Conservation (phyloP, 345 rosid species). For the Firmiana major region DNA sequence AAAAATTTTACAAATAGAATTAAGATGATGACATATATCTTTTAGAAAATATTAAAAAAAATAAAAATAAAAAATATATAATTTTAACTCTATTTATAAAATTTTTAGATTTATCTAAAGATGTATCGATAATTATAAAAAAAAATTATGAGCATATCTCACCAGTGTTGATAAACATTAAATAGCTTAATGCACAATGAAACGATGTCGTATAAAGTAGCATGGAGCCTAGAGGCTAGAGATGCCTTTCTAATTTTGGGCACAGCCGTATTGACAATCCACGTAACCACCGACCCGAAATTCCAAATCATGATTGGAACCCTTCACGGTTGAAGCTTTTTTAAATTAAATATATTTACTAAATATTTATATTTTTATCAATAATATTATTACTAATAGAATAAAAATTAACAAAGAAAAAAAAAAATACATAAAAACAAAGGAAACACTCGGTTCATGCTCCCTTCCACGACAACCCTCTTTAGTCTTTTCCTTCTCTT, state of each 20-base stretch:
- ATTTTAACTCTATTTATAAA: no score
- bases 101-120: no score
- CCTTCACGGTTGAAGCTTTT: neutral
- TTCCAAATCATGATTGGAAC: neutral
- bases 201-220: neutral
- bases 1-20: no score
- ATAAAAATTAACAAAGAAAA: neutral
- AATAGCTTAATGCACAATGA: no score
- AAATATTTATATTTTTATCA: neutral
- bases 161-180: no score
- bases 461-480: slow-evolving; percentile 19
- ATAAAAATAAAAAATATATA: no score
- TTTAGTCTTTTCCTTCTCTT: neutral
- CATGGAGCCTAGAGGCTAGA: no score
- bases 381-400: neutral
- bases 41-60: no score
- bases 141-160: no score
- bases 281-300: neutral
- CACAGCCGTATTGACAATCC: neutral
- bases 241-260: neutral
- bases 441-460: slow-evolving; percentile 31
- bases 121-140: no score
- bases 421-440: neutral
- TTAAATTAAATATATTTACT: neutral
- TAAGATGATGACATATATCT: no score